phyloP scores from a whole-genome alignment of 768 basidiomycete species.

The Suillus paluster region DNA sequence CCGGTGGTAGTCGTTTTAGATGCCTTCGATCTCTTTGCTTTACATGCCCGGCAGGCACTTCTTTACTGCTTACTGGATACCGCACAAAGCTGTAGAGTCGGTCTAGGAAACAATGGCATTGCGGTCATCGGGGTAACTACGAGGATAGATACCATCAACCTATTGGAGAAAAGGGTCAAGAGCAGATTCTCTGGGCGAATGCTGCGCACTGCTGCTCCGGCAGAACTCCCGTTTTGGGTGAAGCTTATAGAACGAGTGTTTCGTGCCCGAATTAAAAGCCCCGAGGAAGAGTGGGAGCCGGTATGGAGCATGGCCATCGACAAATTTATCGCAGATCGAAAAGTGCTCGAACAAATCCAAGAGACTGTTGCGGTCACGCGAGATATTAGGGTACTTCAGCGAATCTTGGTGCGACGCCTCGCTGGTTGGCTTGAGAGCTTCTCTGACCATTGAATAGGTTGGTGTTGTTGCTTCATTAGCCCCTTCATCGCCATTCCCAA shows the following conservation, averaged over 20 bases:
- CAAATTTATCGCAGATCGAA: conserved; percentile 54
- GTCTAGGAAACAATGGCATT: conserved; percentile 64
- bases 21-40: conserved; percentile 91
- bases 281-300: conserved; percentile 57
- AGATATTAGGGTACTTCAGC: conserved; percentile 61
- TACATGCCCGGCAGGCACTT: conserved; percentile 89
- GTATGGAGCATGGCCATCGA: conserved; percentile 66
- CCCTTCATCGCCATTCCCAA: conserved; percentile 58
- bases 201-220: conserved; percentile 72
- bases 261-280: conserved; percentile 26
- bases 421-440: neutral
- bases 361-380: conserved; percentile 66
- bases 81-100: conserved; percentile 80
- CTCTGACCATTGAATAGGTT: conserved; percentile 40
- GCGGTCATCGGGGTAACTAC: conserved; percentile 88
- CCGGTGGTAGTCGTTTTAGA: conserved; percentile 86
- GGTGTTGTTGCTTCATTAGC: conserved; percentile 50
- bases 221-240: conserved; percentile 53
- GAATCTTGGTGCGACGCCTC: conserved; percentile 58
- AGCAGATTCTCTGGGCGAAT: conserved; percentile 95
- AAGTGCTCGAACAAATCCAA: conserved; percentile 48
- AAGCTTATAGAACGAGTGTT: conserved; percentile 54
- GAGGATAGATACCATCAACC: conserved; percentile 84
- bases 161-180: conserved; percentile 96
- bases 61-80: conserved; percentile 96